Percentiles rank a stretch among this genome's conserved stretches.
These are phyloP conservation scores for Mortierella alpina DNA, from an alignment of 192 early-diverging fungal genomes.

Conservation along the genomic window DNA sequence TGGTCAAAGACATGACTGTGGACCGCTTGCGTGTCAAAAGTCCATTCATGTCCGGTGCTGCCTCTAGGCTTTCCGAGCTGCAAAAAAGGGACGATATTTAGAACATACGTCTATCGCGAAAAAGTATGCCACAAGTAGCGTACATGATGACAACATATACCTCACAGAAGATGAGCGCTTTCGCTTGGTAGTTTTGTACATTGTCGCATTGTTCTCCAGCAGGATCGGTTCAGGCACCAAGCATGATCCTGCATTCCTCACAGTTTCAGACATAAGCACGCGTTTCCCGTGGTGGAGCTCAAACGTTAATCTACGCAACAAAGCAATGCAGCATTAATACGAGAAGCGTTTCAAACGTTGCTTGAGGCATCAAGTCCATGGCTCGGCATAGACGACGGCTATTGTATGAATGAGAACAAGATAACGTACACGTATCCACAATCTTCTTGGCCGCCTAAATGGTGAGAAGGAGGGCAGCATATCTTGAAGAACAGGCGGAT, in stretches of 20 bases:
- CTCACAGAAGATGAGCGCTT: constrained; percentile 12
- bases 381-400: neutral
- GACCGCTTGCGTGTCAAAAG: constrained; percentile 33
- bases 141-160: constrained; percentile 1
- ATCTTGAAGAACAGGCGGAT: constrained; percentile 40
- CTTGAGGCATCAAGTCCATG: neutral
- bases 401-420: neutral
- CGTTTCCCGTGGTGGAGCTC: constrained; percentile 50
- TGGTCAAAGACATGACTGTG: constrained; percentile 32
- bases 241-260: constrained; percentile 32
- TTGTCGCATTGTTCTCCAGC: neutral
- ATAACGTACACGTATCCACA: constrained; percentile 22
- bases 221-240: constrained; percentile 28
- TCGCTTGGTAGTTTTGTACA: constrained; percentile 19
- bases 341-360: neutral
- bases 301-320: constrained; percentile 26
- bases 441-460: constrained; percentile 5
- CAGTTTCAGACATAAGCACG: constrained; percentile 42
- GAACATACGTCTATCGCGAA: no score
- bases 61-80: neutral
- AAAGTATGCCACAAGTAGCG: no score
- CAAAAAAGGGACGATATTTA: neutral
- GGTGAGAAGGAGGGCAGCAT: constrained; percentile 43
- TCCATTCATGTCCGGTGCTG: neutral
- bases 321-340: neutral